phyloP scores from a whole-genome alignment of 768 basidiomycete species.

The Inosperma sp. region DNA sequence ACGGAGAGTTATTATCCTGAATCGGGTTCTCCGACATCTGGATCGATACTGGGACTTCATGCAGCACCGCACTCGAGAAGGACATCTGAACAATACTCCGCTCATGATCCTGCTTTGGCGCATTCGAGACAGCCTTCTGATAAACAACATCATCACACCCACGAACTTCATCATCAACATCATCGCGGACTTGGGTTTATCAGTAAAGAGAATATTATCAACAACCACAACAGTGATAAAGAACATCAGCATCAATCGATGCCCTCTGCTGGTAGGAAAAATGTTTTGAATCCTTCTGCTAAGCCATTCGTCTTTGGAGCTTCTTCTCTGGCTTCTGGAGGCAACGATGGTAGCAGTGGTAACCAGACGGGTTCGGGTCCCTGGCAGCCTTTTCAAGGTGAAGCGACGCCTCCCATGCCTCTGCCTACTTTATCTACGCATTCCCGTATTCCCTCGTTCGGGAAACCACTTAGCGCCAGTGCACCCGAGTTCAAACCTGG shows the following conservation, averaged over 20 bases:
- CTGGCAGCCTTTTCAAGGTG: constrained; percentile 17
- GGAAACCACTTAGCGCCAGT: constrained; percentile 71
- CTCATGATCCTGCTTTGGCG: constrained; percentile 55
- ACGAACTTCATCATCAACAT: constrained; percentile 19
- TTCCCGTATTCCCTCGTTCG: constrained; percentile 45
- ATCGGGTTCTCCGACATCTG: constrained; percentile 29
- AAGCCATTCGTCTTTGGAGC: constrained; percentile 81
- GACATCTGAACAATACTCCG: constrained; percentile 56
- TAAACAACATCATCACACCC: constrained; percentile 22
- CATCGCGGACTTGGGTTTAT: no score
- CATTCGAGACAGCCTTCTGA: constrained; percentile 58
- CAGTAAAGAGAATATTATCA: no score
- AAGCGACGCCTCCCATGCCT: constrained; percentile 26
- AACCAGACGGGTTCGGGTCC: constrained; percentile 11
- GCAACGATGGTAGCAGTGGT: background rate
- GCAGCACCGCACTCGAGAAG: constrained; percentile 65
- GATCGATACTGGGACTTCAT: constrained; percentile 31
- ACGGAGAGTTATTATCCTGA: constrained; percentile 43
- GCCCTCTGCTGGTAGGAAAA: constrained; percentile 25
- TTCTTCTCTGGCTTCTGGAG: constrained; percentile 18
- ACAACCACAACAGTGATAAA: no score
- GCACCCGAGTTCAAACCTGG: constrained; percentile 79
- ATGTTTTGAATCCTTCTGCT: constrained; percentile 70
- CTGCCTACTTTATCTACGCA: constrained; percentile 33
- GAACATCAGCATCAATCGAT: constrained; percentile 18